Base-by-base conservation (phyloP, 1,284 basidiomycete genomes). In the Ceratobasidium sp. region DNA sequence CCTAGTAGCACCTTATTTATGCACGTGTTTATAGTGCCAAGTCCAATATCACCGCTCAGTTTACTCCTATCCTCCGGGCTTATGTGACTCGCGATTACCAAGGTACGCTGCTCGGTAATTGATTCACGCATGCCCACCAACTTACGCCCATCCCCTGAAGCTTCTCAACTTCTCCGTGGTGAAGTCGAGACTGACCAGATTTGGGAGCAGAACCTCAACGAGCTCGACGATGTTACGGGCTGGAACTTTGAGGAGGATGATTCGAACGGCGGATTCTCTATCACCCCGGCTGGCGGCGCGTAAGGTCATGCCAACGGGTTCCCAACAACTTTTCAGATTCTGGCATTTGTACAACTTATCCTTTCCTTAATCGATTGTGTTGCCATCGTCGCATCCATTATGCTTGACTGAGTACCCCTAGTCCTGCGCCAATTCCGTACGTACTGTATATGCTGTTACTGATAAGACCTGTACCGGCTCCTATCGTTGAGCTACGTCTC, bases 81-180 rank as follows among this genome's bases (percentile, higher is more conserved):
- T 71, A 71, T 44, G 66, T 69, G 9, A 71, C 67, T 33, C 28
- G 44, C 9, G 56, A 59, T 4, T 71, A 71, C 28, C 59, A 71
- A 54, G 36, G 66, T 69, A n/a, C 2, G 53, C 48, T 3, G 7
- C 42, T 21, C 44, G 4, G 5, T 18, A 8, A 16, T 11, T 38
- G 7, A 12, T 38, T 36, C 30, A 18, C 30, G 3, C 9, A 21
- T 28, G 23, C 42, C 28, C 4, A 28, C 38, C 9, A 21, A 53
- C 12, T 23, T 38, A 38, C n/a, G n/a, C n/a, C 18, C 21, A 12
- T 40, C 16, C 12, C 38, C 21, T 30, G 18, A 9, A 69, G 66
- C 38, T 16, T 56, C 66, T 11, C 36, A 69, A 38, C 56, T 69
- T 38, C 54, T 69, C 28, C 66, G 66, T 18, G 53, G 66, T 3